Percentiles rank a stretch among this genome's conserved stretches.
phyloP scores from a whole-genome alignment of 1,284 basidiomycete genomes.

The Rhodotorula sp. region DNA sequence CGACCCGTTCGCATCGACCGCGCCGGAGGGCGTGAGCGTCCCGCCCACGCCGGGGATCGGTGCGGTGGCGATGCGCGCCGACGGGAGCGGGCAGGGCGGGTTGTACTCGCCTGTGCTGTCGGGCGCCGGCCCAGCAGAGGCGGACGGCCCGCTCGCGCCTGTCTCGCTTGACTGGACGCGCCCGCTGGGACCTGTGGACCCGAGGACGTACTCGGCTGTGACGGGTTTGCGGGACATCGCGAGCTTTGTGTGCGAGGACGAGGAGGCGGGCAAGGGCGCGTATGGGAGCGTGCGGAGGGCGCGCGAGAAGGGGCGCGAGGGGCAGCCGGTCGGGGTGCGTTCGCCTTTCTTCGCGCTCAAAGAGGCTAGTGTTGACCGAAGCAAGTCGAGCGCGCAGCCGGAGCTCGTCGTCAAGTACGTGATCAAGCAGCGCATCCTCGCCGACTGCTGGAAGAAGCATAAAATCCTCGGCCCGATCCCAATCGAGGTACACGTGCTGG shows the following conservation, averaged over 20 bases:
- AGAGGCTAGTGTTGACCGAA: background rate
- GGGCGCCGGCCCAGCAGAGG: background rate
- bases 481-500: constrained; percentile 98
- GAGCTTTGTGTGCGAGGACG: constrained; percentile 72
- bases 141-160: constrained; percentile 1
- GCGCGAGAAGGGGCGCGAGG: constrained; percentile 72
- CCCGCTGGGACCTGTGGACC: constrained; percentile 42
- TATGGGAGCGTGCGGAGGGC: constrained; percentile 94
- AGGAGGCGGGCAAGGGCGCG: constrained; percentile 89
- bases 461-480: constrained; percentile 93
- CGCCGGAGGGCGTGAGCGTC: background rate
- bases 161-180: constrained; percentile 33
- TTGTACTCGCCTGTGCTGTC: background rate
- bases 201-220: constrained; percentile 42
- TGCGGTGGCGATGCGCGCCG: background rate
- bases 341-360: constrained; percentile 18
- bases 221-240: constrained; percentile 61
- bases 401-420: constrained; percentile 92
- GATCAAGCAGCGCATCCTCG: constrained; percentile 96
- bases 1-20: constrained; percentile 20
- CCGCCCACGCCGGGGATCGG: constrained; percentile 4
- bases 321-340: constrained; percentile 73
- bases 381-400: constrained; percentile 49
- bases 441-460: constrained; percentile 99
- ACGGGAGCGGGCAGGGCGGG: background rate